Conservation (phyloP, 2,329 filamentous ascomycete species). For the Monilinia vaccinii-corymbosi region DNA sequence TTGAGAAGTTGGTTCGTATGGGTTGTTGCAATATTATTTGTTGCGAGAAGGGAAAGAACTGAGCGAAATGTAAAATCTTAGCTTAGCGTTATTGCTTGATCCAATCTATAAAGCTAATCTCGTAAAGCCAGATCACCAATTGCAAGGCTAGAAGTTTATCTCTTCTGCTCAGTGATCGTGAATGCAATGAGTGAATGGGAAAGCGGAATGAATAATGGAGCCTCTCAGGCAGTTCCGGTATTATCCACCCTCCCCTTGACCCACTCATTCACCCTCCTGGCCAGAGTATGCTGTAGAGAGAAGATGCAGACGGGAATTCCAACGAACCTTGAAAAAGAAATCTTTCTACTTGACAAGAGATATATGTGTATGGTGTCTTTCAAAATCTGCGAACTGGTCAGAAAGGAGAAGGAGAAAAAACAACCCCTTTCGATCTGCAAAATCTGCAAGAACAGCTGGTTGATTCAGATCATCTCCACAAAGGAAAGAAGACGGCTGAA, state of each 20-base stretch:
- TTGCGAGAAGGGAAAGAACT: neutral
- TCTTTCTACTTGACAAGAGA: neutral
- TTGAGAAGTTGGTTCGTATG: neutral
- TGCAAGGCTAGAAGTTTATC: neutral
- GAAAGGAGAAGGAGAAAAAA: neutral
- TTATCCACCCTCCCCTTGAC: neutral
- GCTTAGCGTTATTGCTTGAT: neutral
- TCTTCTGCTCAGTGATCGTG: neutral
- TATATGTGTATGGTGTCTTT: neutral
- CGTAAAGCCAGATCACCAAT: neutral
- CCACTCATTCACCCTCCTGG: neutral
- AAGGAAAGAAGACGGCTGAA: neutral
- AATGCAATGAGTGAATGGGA: neutral
- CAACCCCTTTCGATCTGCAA: neutral
- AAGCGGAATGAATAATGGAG: neutral
- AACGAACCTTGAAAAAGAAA: neutral
- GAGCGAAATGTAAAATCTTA: neutral
- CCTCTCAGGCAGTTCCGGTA: neutral
- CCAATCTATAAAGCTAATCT: neutral
- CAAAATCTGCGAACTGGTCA: neutral
- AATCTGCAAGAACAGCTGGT: neutral
- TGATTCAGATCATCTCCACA: neutral
- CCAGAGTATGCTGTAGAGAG: neutral
- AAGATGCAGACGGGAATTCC: neutral
- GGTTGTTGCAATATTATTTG: neutral